A percentile compares a stretch with the other conserved stretches of the same genome.
Evolutionary conservation across 164 flowering plant genomes (phyloP).

Genomic region (Umbellularia californica): DNA sequence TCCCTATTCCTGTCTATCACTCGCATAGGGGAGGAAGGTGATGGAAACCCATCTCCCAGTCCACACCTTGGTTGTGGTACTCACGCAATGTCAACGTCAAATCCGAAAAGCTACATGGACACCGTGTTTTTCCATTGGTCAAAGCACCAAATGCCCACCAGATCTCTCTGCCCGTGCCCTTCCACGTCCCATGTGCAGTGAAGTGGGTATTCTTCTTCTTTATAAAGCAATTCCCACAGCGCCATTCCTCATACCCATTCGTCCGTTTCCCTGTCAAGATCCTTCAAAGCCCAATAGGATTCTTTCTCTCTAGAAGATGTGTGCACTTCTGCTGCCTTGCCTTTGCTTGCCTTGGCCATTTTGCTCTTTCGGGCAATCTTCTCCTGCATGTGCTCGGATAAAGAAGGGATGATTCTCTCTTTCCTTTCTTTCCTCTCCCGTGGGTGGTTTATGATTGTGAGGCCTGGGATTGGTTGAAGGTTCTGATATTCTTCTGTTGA

Average conservation of each 20-base stretch:
- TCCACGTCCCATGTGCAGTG: not conserved
- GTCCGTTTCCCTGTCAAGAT: conserved; percentile 12
- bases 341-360: not conserved
- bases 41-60: not conserved
- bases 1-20: too few relatives aligned
- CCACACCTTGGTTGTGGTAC: conserved; percentile 15
- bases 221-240: conserved; percentile 6
- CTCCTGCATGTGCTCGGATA: not conserved
- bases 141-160: not conserved
- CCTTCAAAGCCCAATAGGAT: conserved; percentile 10
- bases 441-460: not conserved
- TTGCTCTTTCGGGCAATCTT: conserved; percentile 5
- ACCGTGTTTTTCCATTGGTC: not conserved
- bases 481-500: not conserved
- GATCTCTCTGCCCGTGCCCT: not conserved
- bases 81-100: conserved; percentile 19
- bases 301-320: conserved; percentile 6
- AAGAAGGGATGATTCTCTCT: not conserved
- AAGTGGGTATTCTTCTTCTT: not conserved
- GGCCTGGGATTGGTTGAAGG: conserved; percentile 14
- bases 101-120: conserved; percentile 4
- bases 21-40: not conserved
- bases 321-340: not conserved
- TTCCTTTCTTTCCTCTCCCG: not conserved
- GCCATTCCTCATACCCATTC: conserved; percentile 10